Evolutionary conservation across 2,329 filamentous ascomycete species (phyloP).

Genomic region (Scedosporium dehoogii): DNA sequence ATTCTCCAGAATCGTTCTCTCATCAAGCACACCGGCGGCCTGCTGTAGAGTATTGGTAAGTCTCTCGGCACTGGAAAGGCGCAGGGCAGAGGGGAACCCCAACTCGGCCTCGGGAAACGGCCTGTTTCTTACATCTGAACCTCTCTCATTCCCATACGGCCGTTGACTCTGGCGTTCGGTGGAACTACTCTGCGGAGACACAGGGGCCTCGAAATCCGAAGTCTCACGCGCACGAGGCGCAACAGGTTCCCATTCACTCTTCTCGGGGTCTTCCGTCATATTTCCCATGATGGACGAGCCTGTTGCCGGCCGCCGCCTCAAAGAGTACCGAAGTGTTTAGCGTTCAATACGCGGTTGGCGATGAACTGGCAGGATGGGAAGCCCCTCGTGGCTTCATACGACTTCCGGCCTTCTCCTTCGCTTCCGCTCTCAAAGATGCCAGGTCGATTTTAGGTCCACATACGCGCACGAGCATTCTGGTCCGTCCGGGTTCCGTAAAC

Average conservation of each 20-base stretch:
- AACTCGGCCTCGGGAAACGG: too few relatives aligned
- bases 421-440: neutral
- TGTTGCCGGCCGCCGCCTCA: neutral
- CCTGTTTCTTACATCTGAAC: neutral
- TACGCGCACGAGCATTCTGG: neutral
- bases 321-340: neutral
- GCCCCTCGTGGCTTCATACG: neutral
- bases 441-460: neutral
- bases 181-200: neutral
- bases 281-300: neutral
- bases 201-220: neutral
- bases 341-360: neutral
- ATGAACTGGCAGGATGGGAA: neutral
- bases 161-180: neutral
- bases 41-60: neutral
- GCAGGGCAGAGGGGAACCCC: too few relatives aligned
- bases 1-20: neutral
- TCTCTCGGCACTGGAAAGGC: too few relatives aligned
- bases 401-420: neutral
- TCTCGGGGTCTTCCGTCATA: neutral
- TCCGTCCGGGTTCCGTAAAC: neutral
- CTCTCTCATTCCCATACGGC: neutral
- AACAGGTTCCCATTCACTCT: neutral
- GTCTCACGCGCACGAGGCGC: neutral
- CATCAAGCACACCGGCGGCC: neutral